Conservation (phyloP, 169 alveolate species). For the Eimeria praecox region DNA sequence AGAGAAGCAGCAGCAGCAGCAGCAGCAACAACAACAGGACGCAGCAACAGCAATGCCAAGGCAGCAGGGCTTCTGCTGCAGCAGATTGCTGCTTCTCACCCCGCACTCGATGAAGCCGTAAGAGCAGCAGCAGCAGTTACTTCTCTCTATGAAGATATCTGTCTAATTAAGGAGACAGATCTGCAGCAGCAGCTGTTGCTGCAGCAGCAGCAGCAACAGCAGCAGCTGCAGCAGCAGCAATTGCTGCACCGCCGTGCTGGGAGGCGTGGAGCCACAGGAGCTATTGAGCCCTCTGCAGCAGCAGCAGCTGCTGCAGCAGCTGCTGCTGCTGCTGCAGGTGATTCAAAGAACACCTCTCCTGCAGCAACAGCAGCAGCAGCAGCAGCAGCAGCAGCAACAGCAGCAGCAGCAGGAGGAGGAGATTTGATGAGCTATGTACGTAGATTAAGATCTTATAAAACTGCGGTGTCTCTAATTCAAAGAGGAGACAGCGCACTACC, state of each 20-base stretch:
- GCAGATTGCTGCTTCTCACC: not conserved
- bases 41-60: constrained; percentile 47
- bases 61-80: constrained; percentile 41
- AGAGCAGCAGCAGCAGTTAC: constrained; percentile 34
- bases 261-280: not conserved
- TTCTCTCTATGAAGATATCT: constrained; percentile 5
- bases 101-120: not conserved
- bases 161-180: constrained; percentile 36
- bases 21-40: not conserved
- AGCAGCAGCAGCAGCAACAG: not conserved
- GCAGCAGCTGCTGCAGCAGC: not conserved
- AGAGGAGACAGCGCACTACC: not conserved
- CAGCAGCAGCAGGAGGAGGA: not conserved
- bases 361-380: not conserved
- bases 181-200: not conserved
- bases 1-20: not conserved
- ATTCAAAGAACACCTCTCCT: not conserved
- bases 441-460: not conserved
- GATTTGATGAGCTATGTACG: not conserved
- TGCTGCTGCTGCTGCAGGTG: not conserved
- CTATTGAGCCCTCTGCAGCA: not conserved
- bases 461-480: not conserved
- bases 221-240: constrained; percentile 36
- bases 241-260: constrained; percentile 6
- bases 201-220: constrained; percentile 53